Base-by-base conservation (phyloP, 2,329 filamentous ascomycete species). In the Exophiala aquamarina region DNA sequence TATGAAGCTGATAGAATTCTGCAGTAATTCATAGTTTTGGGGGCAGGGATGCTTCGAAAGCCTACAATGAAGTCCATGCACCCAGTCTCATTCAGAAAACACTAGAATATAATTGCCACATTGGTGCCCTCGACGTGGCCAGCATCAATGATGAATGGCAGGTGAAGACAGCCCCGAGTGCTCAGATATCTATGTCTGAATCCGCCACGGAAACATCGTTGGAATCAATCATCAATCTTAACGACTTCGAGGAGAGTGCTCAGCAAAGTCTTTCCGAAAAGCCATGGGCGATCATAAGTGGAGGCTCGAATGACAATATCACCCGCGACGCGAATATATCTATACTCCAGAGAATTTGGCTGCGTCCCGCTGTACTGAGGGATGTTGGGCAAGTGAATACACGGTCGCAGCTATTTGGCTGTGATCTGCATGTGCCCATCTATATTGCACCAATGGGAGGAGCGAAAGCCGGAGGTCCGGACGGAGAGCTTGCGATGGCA, bases 1-100 rank as follows among this genome's bases (percentile, higher is more conserved):
- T 11, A 3, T 4, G n/a, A 10, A 4, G 17, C 23, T 6, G 14
- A 13, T 10, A 18, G 19, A 39, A 3, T 26, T 11, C 23, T 36
- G 33, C 19, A 36, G 33, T 95, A 65, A 74, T 95, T 57, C 91
- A 92, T 81, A 82, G 89, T 61, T 86, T 92, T 62, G 87, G 85
- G 23, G 90, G 89, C 55, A 67, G 66, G 23, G 77, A 95, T 74
- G 89, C 89, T 7, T 49, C 49, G 1, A 20, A 49, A 15, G 46
- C 31, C 5, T 55, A 53, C 19, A 35, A 53, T 5, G 38, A 35
- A 8, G 31, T 55, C 15, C 52, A 55, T 31, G 40, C 39, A 14
- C 32, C 39, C 10, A 37, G 39, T 5, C 36, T 47, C 11, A 44
- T 50, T 29, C 23, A 44, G 21, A 40, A 66, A 37, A 69, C 70